Evolutionary conservation across 1,284 basidiomycete species (phyloP), one percentile per base, ranked within the genome.

Genomic region (Boletus semigastroideus): DNA sequence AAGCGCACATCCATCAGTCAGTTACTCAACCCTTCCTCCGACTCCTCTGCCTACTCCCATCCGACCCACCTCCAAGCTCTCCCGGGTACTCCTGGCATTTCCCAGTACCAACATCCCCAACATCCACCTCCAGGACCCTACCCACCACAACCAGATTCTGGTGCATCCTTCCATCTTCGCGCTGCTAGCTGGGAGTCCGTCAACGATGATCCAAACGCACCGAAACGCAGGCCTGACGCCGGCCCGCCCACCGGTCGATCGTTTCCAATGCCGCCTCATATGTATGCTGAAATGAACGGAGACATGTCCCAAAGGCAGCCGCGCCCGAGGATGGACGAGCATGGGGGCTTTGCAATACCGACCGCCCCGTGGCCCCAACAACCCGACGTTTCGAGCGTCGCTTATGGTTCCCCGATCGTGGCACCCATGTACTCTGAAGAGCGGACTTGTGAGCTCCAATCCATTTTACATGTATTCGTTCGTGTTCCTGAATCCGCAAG

Each of bases 1-100:
- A 79, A 78, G 60, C 76, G 78, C 40, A 79, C 78, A 11, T 78
- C 78, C 49, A 78, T 79, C 64, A 74, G 70, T 59, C 74, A 79
- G 54, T 74, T 78, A n/a, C 75, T 78, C 60, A 78, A 78, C 55
- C 76, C 76, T 22, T 70, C 70, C 44, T 63, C 66, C 47, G 62
- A 60, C 51, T 68, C 65, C 31, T 69, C 67, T 55, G 61, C 65
- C 8, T 71, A 67, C 53, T 49, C 64, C 48, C 63, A 63, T 60
- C 49, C 66, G 39, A 16, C 59, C 16, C 70, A 70, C 53, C 61
- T 72, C 49, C 55, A 64, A 33, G 44, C 13, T 44, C 60, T 66
- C 42, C 12, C 67, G 5, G 43, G 65, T 28, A 20, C 68, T 1
- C 54, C 68, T 14, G 58, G 43, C 20, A 51, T 67, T 42, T 42